Conservation (phyloP, 768 basidiomycete genomes). For the Trametes maxima region DNA sequence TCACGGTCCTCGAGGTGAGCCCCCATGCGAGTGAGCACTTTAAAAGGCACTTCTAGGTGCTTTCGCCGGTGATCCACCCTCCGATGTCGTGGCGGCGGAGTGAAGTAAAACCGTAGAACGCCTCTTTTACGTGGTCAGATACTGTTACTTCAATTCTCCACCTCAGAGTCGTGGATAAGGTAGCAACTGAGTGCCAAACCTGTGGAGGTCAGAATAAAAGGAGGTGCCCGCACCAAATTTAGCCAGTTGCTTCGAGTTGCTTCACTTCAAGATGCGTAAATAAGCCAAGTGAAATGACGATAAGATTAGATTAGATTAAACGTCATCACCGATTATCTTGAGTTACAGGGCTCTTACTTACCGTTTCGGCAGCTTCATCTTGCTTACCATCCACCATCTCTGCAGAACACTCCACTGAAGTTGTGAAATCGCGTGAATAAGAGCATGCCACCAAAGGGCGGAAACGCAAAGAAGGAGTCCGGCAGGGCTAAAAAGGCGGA, state of each 20-base stretch:
- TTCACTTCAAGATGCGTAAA: too few relatives aligned
- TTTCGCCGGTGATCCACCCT: neutral
- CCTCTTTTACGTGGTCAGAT: too few relatives aligned
- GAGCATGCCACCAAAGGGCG: constrained; percentile 82
- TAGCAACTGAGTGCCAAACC: too few relatives aligned
- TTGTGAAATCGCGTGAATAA: neutral
- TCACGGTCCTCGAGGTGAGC: neutral
- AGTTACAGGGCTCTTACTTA: neutral
- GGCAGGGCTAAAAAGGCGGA: constrained; percentile 92
- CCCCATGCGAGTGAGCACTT: neutral
- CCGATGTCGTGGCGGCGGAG: too few relatives aligned
- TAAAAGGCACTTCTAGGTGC: neutral
- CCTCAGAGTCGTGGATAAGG: too few relatives aligned
- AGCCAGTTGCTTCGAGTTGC: too few relatives aligned
- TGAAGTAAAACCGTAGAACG: too few relatives aligned
- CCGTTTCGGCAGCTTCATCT: neutral
- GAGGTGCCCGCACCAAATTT: too few relatives aligned
- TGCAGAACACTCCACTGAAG: too few relatives aligned
- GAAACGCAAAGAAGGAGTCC: constrained; percentile 90
- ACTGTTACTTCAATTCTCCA: too few relatives aligned
- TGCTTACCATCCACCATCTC: neutral
- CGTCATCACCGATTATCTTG: constrained; percentile 1
- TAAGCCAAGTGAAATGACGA: neutral
- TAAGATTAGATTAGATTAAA: constrained; percentile 10
- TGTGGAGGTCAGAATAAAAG: too few relatives aligned